These are phyloP conservation scores for Gynandropsis gynandra DNA, from an alignment of 345 rosid species.

Conservation along the genomic window DNA sequence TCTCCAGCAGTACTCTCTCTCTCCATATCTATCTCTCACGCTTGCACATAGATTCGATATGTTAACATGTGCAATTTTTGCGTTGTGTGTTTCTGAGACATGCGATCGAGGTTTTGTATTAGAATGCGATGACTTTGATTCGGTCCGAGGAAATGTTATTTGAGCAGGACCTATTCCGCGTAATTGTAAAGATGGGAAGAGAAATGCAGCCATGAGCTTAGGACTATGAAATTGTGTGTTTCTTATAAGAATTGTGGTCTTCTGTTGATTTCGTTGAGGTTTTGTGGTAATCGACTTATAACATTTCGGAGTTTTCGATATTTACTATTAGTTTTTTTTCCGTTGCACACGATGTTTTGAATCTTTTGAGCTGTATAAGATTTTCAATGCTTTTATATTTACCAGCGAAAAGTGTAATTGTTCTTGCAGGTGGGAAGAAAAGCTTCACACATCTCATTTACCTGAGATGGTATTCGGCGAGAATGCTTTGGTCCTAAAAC, in stretches of 20 bases:
- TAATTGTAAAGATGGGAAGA: background rate
- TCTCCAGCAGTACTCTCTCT: constrained; percentile 37
- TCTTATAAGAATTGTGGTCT: too few species aligned
- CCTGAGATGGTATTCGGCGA: constrained; percentile 95
- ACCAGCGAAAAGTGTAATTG: constrained; percentile 15
- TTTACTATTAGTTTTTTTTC: background rate
- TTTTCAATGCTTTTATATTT: background rate
- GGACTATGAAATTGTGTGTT: too few species aligned
- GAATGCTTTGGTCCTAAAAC: constrained; percentile 57
- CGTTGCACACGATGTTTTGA: background rate
- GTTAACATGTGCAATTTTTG: background rate
- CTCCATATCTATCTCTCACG: constrained; percentile 11
- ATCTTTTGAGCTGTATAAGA: background rate
- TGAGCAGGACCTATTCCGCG: constrained; percentile 1
- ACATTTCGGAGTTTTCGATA: background rate
- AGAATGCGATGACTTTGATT: constrained; percentile 4
- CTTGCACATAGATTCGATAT: background rate
- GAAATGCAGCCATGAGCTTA: too few species aligned
- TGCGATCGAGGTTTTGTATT: constrained; percentile 10
- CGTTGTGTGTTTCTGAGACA: background rate
- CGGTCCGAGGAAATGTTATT: constrained; percentile 14
- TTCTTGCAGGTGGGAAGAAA: constrained; percentile 70
- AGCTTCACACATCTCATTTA: constrained; percentile 68
- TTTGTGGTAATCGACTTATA: background rate
- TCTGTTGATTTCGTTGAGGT: too few species aligned